These are phyloP conservation scores for Phytophthora crassamura DNA, from an alignment of 352 stramenopile genomes.

Conservation along the genomic window DNA sequence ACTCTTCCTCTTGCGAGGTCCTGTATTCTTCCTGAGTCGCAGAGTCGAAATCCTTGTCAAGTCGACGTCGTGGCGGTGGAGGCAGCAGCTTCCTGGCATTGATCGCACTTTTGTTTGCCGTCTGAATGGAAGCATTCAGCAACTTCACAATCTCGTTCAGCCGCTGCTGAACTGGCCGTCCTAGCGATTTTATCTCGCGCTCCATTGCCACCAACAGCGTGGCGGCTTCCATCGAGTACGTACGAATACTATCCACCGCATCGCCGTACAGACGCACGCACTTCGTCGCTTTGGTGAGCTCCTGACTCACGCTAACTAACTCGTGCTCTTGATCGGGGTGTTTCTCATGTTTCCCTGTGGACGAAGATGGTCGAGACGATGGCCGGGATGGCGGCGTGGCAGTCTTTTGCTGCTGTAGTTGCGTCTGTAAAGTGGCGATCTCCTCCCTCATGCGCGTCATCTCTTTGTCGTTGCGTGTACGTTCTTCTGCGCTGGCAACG, in stretches of 20 bases:
- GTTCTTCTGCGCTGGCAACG: constrained; percentile 48
- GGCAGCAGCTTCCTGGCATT: constrained; percentile 36
- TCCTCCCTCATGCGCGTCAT: constrained; percentile 83
- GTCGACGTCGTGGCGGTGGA: constrained; percentile 3
- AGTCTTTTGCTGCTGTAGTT: constrained; percentile 61
- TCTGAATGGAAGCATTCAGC: constrained; percentile 73
- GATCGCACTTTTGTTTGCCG: constrained; percentile 52
- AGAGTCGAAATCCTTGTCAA: constrained; percentile 23
- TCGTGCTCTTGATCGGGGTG: constrained; percentile 13
- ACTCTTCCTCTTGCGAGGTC: constrained; percentile 27
- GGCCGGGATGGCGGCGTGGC: constrained; percentile 21
- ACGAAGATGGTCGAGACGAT: constrained; percentile 18
- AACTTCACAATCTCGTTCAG: constrained; percentile 85
- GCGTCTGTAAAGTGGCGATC: constrained; percentile 73
- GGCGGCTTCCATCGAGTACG: constrained; percentile 70
- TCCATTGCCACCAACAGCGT: constrained; percentile 80
- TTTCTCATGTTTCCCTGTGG: constrained; percentile 16
- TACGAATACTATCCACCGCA: constrained; percentile 62
- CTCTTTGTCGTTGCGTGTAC: constrained; percentile 59
- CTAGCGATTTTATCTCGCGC: constrained; percentile 75
- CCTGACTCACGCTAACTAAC: constrained; percentile 24
- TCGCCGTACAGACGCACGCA: constrained; percentile 51
- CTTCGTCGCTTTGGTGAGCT: constrained; percentile 46
- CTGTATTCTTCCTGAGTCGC: constrained; percentile 3
- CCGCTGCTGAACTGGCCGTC: constrained; percentile 73